These are phyloP conservation scores for Physcomitrellopsis africana DNA, from an alignment of 225 moss, liverwort and hornwort species.

Conservation along the genomic window DNA sequence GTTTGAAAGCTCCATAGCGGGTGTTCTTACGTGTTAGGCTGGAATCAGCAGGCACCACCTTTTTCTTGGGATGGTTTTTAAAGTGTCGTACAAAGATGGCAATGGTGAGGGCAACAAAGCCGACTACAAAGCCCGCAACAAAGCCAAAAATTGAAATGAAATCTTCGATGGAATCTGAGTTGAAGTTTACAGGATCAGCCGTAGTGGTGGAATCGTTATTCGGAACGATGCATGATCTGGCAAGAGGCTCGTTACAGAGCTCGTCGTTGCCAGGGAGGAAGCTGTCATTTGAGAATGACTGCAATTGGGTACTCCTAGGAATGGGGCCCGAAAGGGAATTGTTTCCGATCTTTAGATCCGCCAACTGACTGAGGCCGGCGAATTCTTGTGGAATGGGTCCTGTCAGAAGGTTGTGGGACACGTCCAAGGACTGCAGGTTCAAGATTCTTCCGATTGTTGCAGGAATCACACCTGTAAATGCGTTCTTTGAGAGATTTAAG, in stretches of 20 bases:
- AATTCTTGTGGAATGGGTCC: slow-evolving; percentile 13
- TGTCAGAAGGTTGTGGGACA: slow-evolving; percentile 21
- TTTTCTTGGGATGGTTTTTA: neutral
- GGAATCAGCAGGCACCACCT: neutral
- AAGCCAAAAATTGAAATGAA: neutral
- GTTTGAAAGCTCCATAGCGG: neutral
- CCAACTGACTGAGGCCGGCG: neutral
- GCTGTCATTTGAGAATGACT: neutral
- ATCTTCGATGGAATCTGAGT: neutral
- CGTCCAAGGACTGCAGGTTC: slow-evolving; percentile 11
- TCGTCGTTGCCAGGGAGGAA: slow-evolving; percentile 17
- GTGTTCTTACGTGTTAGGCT: too few relatives aligned
- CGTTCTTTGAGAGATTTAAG: slow-evolving; percentile 39
- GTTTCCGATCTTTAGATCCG: neutral
- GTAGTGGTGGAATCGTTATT: neutral
- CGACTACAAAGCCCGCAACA: slow-evolving; percentile 3
- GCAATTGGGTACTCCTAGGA: slow-evolving; percentile 12
- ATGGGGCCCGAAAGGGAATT: slow-evolving; percentile 32
- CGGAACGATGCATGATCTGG: neutral
- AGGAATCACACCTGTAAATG: slow-evolving; percentile 35
- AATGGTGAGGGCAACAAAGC: neutral
- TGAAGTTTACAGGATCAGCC: neutral
- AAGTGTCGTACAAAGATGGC: neutral
- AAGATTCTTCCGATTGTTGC: slow-evolving; percentile 3
- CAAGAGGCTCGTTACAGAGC: slow-evolving; percentile 23